Conservation (phyloP, 495 filamentous ascomycete species). For the Aspergillus coremiiformis region DNA sequence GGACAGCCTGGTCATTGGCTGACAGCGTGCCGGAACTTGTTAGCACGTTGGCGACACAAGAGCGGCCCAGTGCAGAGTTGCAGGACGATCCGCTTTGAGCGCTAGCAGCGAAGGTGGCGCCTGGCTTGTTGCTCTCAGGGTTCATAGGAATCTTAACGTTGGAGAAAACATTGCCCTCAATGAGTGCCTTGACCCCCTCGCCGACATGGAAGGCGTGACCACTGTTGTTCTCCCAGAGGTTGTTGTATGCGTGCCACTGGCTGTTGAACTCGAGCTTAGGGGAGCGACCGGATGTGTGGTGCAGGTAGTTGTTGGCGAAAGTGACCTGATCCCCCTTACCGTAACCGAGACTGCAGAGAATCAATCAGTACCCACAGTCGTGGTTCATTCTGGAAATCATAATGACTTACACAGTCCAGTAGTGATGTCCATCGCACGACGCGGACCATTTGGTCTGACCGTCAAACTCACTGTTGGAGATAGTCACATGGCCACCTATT, state of each 20-base stretch:
- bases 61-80: slow-evolving; percentile 21
- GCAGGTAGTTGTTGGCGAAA: slow-evolving; percentile 35
- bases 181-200: slow-evolving; percentile 15
- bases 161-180: slow-evolving; percentile 29
- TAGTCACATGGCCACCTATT: slow-evolving; percentile 24
- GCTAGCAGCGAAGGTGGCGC: slow-evolving; percentile 19
- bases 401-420: slow-evolving; percentile 40
- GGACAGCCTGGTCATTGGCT: slow-evolving; percentile 18
- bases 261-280: slow-evolving; percentile 44
- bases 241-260: slow-evolving; percentile 37
- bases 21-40: slow-evolving; percentile 16
- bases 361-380: background rate
- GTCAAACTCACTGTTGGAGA: slow-evolving; percentile 42
- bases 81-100: slow-evolving; percentile 17
- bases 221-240: slow-evolving; percentile 31
- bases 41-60: slow-evolving; percentile 23
- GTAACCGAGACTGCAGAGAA: slow-evolving; percentile 18
- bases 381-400: background rate
- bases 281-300: slow-evolving; percentile 46
- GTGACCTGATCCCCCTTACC: slow-evolving; percentile 28
- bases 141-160: slow-evolving; percentile 22
- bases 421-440: slow-evolving; percentile 47
- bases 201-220: slow-evolving; percentile 30
- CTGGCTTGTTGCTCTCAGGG: slow-evolving; percentile 14
- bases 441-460: slow-evolving; percentile 43